A percentile compares a stretch with the other conserved stretches of the same genome.
Conservation (phyloP, 345 rosid species). For the Eucalyptus marginata region DNA sequence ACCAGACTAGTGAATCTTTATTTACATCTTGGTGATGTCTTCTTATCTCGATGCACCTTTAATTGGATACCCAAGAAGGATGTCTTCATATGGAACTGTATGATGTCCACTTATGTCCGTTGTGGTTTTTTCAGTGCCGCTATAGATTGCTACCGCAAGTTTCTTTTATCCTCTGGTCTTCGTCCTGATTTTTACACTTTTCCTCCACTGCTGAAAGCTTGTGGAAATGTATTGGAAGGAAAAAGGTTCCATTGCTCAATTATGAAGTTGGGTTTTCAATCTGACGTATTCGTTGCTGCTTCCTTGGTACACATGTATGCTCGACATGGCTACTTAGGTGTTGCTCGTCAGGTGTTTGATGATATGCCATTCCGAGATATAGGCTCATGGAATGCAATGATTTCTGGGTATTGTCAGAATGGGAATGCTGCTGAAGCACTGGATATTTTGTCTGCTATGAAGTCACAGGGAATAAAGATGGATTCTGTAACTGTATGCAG, state of each 20-base stretch:
- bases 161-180: neutral
- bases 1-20: slow-evolving; percentile 8
- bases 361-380: slow-evolving; percentile 1
- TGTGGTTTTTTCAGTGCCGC: neutral
- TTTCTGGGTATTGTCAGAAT: slow-evolving; percentile 12
- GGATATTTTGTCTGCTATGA: neutral
- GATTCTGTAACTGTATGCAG: slow-evolving; percentile 3
- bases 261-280: neutral
- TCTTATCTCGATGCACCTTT: neutral
- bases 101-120: slow-evolving; percentile 3
- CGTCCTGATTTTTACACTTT: slow-evolving; percentile 6
- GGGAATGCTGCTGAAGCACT: neutral
- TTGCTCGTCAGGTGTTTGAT: slow-evolving; percentile 3
- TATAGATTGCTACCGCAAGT: neutral
- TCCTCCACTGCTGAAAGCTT: slow-evolving; percentile 10
- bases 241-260: slow-evolving; percentile 1
- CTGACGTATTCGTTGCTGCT: neutral
- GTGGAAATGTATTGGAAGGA: neutral
- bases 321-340: neutral
- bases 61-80: neutral
- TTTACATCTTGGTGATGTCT: slow-evolving; percentile 6
- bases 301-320: slow-evolving; percentile 8
- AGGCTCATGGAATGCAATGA: slow-evolving; percentile 14
- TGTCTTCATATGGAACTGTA: slow-evolving; percentile 3
- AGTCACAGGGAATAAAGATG: slow-evolving; percentile 2